Base-by-base conservation (phyloP, 495 filamentous ascomycete species). In the Diplogelasinospora grovesii region DNA sequence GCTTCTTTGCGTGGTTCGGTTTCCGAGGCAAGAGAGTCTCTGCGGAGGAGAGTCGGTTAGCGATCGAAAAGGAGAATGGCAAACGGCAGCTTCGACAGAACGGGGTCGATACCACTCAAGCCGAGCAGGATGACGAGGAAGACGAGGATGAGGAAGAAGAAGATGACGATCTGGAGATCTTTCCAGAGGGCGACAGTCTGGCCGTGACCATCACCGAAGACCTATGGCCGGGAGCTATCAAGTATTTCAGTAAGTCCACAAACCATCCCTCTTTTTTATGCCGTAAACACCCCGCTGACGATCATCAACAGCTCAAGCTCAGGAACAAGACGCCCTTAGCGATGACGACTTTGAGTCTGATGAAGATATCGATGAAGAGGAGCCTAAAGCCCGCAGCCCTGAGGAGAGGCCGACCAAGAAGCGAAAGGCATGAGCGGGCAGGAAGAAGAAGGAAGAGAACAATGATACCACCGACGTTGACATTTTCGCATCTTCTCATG, bases 1-100 rank as follows among this genome's bases (percentile, higher is more conserved):
- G 79, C 65, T 95, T 97, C 70, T 97, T 95, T 59, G 73, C 78
- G 26, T 89, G 79, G 77, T 95, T 97, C 56, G 83, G 80, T 27
- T 95, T 75, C 69, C 71, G 76, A 23, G 79, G 84, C 18, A 61
- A 71, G 33, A 66, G 71, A 30, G 64, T 90, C 48, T 74, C 74
- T 14, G 84, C 79, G 8, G 82, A 85, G 61, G 79, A 89, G 66
- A 81, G 72, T 52, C 66, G 63, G 49, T 53, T 66, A 26, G 83
- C 79, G 4, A 63, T 47, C 3, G 68, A 75, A 61, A 61, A 76
- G 49, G 75, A 85, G 38, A 54, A 68, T 16, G 78, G 82, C 68
- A 63, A 63, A 32, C 73, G 71, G 45, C 65, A 68, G 54, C 77
- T 75, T 54, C 54, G 74, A 36, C 66, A 66, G 49, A 70, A 65